A percentile compares a stretch with the other conserved stretches of the same genome.
Conservation (phyloP, 306 rosid species). For the Cucurbita maxima region DNA sequence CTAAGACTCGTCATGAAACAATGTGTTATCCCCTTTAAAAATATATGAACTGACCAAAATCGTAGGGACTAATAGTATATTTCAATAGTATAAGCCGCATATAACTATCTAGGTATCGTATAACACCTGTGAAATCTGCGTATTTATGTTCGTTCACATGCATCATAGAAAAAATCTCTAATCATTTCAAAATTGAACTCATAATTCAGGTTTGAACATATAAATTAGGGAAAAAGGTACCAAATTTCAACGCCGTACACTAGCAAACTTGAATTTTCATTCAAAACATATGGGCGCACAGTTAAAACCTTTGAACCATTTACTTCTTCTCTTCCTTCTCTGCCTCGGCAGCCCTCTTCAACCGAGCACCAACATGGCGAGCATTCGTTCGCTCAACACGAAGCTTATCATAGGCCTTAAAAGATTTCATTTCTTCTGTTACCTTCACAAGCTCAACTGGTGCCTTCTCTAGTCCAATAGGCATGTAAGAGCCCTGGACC, state of each 20-base stretch:
- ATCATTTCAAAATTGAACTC: slow-evolving; percentile 6
- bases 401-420: slow-evolving; percentile 43
- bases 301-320: neutral
- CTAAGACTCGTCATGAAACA: neutral
- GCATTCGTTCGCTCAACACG: slow-evolving; percentile 30
- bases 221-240: neutral
- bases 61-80: too few relatives aligned
- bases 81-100: neutral
- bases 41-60: neutral
- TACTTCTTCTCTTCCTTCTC: slow-evolving; percentile 56
- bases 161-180: neutral
- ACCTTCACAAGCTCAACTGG: slow-evolving; percentile 37
- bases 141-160: neutral
- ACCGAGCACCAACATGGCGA: slow-evolving; percentile 30
- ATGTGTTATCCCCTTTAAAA: neutral
- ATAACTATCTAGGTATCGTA: neutral
- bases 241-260: neutral
- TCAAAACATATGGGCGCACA: neutral
- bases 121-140: slow-evolving; percentile 14
- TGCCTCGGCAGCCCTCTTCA: slow-evolving; percentile 48
- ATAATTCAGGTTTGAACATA: slow-evolving; percentile 1
- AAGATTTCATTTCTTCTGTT: slow-evolving; percentile 30
- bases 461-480: slow-evolving; percentile 30
- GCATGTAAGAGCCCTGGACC: slow-evolving; percentile 34
- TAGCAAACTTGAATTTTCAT: neutral